Evolutionary conservation across 441 rosid species (phyloP).

Genomic region (Adansonia rubrostipa): DNA sequence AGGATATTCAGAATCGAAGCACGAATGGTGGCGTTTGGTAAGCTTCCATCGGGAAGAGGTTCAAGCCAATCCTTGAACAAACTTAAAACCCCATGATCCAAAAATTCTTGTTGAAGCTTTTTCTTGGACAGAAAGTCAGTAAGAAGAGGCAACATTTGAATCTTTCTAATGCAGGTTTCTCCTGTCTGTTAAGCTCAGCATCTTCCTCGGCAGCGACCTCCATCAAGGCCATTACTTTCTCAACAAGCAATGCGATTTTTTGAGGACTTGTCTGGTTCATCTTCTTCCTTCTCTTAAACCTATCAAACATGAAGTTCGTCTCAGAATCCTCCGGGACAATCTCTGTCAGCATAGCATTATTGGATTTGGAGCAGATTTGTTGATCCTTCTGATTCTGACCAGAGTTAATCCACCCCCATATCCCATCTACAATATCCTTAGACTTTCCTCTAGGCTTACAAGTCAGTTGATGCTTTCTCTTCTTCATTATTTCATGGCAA

Average conservation of each 20-base stretch:
- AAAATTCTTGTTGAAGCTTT: constrained; percentile 89
- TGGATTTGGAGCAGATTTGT: background rate
- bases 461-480: too few relatives aligned
- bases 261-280: constrained; percentile 54
- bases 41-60: constrained; percentile 97
- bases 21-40: constrained; percentile 87
- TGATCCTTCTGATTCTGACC: background rate
- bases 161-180: constrained; percentile 93
- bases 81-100: constrained; percentile 88
- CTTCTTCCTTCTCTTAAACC: background rate
- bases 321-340: background rate
- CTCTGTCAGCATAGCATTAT: background rate
- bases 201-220: constrained; percentile 93
- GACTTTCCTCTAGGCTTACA: too few relatives aligned
- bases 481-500: too few relatives aligned
- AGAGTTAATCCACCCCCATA: background rate
- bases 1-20: constrained; percentile 77
- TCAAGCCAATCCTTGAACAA: constrained; percentile 91
- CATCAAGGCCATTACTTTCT: constrained; percentile 94
- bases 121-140: constrained; percentile 93
- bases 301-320: background rate
- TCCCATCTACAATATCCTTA: background rate
- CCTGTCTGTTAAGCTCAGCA: constrained; percentile 76
- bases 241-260: constrained; percentile 76
- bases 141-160: constrained; percentile 81